Percentiles rank a stretch among this genome's conserved stretches.
Evolutionary conservation across 2,329 filamentous ascomycete species (phyloP).

Genomic region (Trichoderma sp.): DNA sequence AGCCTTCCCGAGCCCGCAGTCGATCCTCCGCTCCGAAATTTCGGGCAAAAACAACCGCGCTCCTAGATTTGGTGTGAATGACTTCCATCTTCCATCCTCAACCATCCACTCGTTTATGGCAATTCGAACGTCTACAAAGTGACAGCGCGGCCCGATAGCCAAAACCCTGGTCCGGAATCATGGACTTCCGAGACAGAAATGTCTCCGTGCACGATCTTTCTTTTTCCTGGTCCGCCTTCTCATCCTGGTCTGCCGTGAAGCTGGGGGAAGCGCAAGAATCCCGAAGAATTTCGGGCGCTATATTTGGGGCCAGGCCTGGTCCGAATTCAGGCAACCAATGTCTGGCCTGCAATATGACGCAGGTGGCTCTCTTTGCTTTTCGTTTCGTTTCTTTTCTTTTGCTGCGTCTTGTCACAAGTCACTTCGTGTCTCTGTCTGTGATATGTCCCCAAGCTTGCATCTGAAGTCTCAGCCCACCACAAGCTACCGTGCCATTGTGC

Average conservation of each 20-base stretch:
- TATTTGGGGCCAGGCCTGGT: not conserved
- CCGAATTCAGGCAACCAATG: not conserved
- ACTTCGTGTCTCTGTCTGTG: not conserved
- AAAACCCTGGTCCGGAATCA: not conserved
- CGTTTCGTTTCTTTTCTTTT: not conserved
- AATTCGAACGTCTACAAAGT: not conserved
- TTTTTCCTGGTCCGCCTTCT: not conserved
- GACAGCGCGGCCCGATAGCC: not conserved
- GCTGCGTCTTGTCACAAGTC: not conserved
- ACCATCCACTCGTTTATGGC: not conserved
- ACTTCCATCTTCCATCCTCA: not conserved
- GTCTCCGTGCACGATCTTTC: not conserved
- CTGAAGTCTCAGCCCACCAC: not conserved
- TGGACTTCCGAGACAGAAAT: not conserved
- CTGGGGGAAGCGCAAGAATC: not conserved
- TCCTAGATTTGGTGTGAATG: not conserved
- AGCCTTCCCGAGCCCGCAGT: not conserved
- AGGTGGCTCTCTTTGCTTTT: not conserved
- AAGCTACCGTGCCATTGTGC: not conserved
- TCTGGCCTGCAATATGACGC: not conserved
- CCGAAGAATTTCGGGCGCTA: not conserved
- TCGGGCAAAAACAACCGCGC: not conserved
- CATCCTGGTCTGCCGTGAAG: not conserved
- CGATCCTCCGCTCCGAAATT: not conserved
- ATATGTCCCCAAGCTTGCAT: not conserved